Conservation (phyloP, 2,329 filamentous ascomycete genomes). For the Ceratocystis cubensis region DNA sequence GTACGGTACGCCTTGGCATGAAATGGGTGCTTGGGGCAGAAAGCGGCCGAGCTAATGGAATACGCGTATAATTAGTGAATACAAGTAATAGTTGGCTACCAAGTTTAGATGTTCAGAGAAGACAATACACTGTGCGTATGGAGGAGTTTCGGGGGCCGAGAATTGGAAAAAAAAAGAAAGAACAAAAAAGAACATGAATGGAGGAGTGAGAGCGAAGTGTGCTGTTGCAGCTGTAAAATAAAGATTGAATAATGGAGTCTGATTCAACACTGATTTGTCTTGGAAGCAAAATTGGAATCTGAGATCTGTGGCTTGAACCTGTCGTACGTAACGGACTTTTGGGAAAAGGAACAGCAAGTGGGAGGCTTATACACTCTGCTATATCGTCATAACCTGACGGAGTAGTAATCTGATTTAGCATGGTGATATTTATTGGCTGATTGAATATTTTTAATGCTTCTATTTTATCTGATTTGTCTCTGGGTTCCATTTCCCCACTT, state of each 20-base stretch:
- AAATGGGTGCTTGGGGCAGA: not conserved
- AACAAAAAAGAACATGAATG: too few relatives aligned
- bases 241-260: not conserved
- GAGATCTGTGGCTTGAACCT: not conserved
- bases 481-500: not conserved
- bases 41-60: not conserved
- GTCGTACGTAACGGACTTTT: not conserved
- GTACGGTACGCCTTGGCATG: not conserved
- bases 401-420: not conserved
- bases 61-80: too few relatives aligned
- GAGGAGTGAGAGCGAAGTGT: not conserved
- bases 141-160: too few relatives aligned
- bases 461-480: conserved; percentile 1
- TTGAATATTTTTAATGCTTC: not conserved
- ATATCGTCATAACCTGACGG: not conserved
- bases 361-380: not conserved
- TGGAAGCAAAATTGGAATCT: not conserved
- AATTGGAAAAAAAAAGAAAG: not conserved
- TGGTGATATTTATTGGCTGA: not conserved
- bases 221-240: not conserved
- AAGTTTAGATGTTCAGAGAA: too few relatives aligned
- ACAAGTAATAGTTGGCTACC: too few relatives aligned
- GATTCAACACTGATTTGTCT: not conserved
- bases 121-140: too few relatives aligned
- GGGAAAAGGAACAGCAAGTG: not conserved